phyloP scores from a whole-genome alignment of 2,329 filamentous ascomycete species.

The Colletotrichum trifolii region DNA sequence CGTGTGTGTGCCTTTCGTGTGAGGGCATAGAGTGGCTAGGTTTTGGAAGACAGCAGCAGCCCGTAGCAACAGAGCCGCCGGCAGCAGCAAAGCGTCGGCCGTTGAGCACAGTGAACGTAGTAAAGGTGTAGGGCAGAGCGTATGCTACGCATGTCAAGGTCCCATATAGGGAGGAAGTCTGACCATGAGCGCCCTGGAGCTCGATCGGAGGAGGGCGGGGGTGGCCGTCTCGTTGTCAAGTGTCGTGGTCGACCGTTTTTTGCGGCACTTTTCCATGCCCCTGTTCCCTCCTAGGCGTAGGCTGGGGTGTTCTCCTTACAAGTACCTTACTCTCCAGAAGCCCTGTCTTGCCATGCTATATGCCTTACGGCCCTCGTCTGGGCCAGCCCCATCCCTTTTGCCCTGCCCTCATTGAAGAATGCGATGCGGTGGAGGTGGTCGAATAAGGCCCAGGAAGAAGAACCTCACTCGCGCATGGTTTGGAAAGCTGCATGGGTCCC shows the following conservation, averaged over 20 bases:
- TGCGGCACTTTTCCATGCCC: no score
- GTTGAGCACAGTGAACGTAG: slow-evolving; percentile 24
- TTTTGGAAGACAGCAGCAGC: slow-evolving; percentile 12
- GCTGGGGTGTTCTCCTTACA: no score
- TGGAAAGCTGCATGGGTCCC: slow-evolving; percentile 35
- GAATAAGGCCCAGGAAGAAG: slow-evolving; percentile 35
- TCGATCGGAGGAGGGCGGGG: no score
- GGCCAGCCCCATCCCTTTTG: slow-evolving; percentile 27
- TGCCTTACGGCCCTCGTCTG: slow-evolving; percentile 7
- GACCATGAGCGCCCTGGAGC: no score
- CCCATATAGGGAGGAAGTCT: slow-evolving; percentile 33
- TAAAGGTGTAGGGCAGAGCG: slow-evolving; percentile 26
- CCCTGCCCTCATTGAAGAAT: slow-evolving; percentile 38
- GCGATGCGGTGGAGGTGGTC: slow-evolving; percentile 35
- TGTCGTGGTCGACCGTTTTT: no score
- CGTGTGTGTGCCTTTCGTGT: slow-evolving; percentile 27
- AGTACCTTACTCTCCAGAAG: no score
- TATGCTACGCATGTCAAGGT: slow-evolving; percentile 25
- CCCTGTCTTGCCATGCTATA: no score
- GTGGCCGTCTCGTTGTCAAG: slow-evolving; percentile 15
- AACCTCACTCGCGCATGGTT: slow-evolving; percentile 34
- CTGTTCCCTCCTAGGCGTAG: no score
- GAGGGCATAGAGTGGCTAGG: slow-evolving; percentile 32
- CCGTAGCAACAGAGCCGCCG: slow-evolving; percentile 1
- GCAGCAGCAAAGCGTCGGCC: slow-evolving; percentile 7